phyloP scores from a whole-genome alignment of 1,139 yeast genomes.

The Magnusiomyces clavatus region DNA sequence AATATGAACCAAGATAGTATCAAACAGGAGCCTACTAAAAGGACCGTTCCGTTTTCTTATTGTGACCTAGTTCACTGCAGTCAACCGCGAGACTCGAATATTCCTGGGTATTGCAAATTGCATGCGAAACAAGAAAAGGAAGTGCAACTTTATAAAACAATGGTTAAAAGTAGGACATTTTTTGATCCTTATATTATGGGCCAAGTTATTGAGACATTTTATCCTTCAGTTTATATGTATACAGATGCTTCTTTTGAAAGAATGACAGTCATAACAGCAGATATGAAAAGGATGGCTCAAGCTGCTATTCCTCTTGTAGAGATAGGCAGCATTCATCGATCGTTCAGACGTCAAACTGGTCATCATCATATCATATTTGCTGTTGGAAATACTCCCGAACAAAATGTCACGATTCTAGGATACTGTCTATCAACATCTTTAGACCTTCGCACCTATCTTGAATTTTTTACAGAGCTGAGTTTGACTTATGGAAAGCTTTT shows the following conservation, averaged over 20 bases:
- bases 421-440: neutral
- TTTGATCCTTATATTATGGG: conserved; percentile 2
- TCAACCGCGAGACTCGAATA: neutral
- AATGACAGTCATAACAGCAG: conserved; percentile 3
- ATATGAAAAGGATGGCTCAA: conserved; percentile 4
- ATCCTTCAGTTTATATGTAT: neutral
- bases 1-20: too few relatives aligned
- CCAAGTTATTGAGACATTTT: neutral
- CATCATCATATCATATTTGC: neutral
- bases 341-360: neutral
- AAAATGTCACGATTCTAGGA: neutral
- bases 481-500: conserved; percentile 1
- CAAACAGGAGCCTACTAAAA: too few relatives aligned
- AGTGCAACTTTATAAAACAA: neutral
- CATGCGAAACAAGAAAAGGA: neutral
- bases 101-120: neutral
- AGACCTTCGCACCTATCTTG: neutral
- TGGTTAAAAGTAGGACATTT: neutral
- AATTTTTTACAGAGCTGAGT: conserved; percentile 1
- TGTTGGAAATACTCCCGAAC: conserved; percentile 3
- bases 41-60: neutral
- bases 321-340: neutral
- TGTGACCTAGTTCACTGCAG: conserved; percentile 2
- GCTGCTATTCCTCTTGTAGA: conserved; percentile 1
- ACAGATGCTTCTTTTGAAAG: neutral